Base-by-base conservation (phyloP, 352 stramenopile genomes). In the Phytophthora sp. region DNA sequence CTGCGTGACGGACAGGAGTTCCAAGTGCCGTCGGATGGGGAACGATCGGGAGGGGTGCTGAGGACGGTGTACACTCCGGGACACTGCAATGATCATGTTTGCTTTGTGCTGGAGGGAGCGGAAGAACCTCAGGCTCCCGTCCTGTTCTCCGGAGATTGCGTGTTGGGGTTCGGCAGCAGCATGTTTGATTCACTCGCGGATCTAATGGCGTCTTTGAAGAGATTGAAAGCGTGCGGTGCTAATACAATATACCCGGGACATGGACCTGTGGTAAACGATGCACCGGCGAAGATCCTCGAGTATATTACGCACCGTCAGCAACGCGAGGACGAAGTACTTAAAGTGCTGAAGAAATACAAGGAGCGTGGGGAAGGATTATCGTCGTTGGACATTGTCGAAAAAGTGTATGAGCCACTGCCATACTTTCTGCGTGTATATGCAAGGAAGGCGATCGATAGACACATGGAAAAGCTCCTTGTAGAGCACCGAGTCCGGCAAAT, bases 21-120 rank as follows among this genome's bases (percentile, higher is more conserved):
- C 18, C 32, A 49, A 18, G 70, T 82, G 10, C 52, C 62, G 2
- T n/a, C n/a, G n/a, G n/a, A n/a, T n/a, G n/a, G n/a, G n/a, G n/a
- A n/a, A n/a, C 38, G 41, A 15, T 7, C 11, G 24, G 5, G 35
- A 26, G 67, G 61, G 1, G 48, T 79, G 8, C 50, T 97, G 7
- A 78, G 57, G 6, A 78, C 74, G 0, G 59, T 96, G 45, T 88
- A 89, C 66, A 94, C 88, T 39, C 89, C 90, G 6, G 90, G 89
- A 20, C 90, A 97, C 58, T 92, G 84, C 54, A 80, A 82, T 49
- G 89, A 97, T 59, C 88, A 96, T 64, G 76, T 92, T 39, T 90
- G 83, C 56, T 95, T 96, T 26, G 21, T 92, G 9, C 51, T 96
- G 21, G 61, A 89, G 27, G 54, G 72, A 21, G 52, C 60, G 15